These are phyloP conservation scores for Podosphaera aphanis DNA, from an alignment of 2,329 filamentous ascomycete genomes.

Conservation along the genomic window DNA sequence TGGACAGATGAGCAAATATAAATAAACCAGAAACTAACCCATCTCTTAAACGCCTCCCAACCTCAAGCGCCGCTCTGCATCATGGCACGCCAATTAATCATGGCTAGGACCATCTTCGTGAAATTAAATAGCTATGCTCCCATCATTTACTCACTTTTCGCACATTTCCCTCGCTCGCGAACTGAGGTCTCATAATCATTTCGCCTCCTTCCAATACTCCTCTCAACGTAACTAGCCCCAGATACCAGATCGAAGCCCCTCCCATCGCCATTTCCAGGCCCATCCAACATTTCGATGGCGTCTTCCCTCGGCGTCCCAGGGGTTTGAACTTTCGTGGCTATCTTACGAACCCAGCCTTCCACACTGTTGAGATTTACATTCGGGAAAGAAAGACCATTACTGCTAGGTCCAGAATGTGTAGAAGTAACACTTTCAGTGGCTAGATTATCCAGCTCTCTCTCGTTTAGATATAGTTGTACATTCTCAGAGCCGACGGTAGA, in stretches of 20 bases:
- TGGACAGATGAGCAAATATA: not conserved
- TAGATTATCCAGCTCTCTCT: slow-evolving; percentile 18
- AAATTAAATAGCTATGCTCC: not conserved
- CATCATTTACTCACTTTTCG: not conserved
- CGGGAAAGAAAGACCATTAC: slow-evolving; percentile 33
- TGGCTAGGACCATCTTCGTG: not conserved
- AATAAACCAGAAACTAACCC: not conserved
- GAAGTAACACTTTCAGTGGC: slow-evolving; percentile 18
- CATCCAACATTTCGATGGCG: slow-evolving; percentile 45
- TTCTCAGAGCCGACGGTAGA: slow-evolving; percentile 38
- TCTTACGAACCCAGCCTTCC: slow-evolving; percentile 73
- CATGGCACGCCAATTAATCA: not conserved
- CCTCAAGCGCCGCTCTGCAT: not conserved
- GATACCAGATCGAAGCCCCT: slow-evolving; percentile 11
- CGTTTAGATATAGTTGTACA: slow-evolving; percentile 28
- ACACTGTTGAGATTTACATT: slow-evolving; percentile 33
- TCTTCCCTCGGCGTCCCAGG: slow-evolving; percentile 24
- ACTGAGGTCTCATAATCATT: not conserved
- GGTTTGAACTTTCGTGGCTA: slow-evolving; percentile 35
- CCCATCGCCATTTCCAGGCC: slow-evolving; percentile 31
- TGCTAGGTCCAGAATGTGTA: slow-evolving; percentile 3
- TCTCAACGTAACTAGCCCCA: not conserved
- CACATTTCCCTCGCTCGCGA: not conserved
- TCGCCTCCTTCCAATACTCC: not conserved
- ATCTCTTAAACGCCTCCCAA: not conserved